Percentiles rank a stretch among this genome's conserved stretches.
These are phyloP conservation scores for Verticillium albo-atrum DNA, from an alignment of 2,329 filamentous ascomycete species.

Conservation along the genomic window DNA sequence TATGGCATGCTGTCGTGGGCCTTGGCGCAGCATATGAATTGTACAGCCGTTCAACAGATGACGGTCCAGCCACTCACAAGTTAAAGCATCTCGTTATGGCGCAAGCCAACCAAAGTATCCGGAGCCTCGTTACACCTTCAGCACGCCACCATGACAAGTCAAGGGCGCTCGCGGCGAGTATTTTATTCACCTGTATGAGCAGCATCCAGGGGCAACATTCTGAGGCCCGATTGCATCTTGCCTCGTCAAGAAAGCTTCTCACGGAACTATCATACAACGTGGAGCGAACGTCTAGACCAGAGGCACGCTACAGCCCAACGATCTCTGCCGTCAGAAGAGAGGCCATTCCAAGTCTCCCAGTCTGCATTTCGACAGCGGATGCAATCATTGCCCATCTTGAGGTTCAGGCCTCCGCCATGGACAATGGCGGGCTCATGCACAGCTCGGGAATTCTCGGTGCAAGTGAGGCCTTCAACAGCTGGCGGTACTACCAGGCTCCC, in stretches of 20 bases:
- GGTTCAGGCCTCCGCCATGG: slow-evolving; percentile 1
- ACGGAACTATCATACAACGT: background rate
- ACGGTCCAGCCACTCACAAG: background rate
- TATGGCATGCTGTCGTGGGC: slow-evolving; percentile 16
- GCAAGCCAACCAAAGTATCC: slow-evolving; percentile 13
- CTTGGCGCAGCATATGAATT: slow-evolving; percentile 14
- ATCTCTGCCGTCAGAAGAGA: background rate
- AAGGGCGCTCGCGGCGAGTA: slow-evolving; percentile 12
- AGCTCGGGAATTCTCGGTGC: background rate
- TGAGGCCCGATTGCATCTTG: slow-evolving; percentile 9
- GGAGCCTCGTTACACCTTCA: slow-evolving; percentile 2
- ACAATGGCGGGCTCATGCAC: slow-evolving; percentile 1
- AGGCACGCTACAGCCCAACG: background rate
- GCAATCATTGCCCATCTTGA: slow-evolving; percentile 4
- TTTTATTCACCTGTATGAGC: slow-evolving; percentile 15
- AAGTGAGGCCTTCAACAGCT: slow-evolving; percentile 3
- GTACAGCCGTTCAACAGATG: background rate
- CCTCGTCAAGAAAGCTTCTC: slow-evolving; percentile 4
- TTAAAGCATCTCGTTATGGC: slow-evolving; percentile 4
- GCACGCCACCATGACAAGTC: slow-evolving; percentile 4
- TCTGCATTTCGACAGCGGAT: background rate
- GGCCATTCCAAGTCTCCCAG: background rate
- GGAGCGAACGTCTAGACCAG: background rate
- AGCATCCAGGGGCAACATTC: slow-evolving; percentile 11
- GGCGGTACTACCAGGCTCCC: slow-evolving; percentile 7